Evolutionary conservation across 768 basidiomycete genomes (phyloP), one percentile per base, ranked within the genome.

Genomic region (Russula sp.): DNA sequence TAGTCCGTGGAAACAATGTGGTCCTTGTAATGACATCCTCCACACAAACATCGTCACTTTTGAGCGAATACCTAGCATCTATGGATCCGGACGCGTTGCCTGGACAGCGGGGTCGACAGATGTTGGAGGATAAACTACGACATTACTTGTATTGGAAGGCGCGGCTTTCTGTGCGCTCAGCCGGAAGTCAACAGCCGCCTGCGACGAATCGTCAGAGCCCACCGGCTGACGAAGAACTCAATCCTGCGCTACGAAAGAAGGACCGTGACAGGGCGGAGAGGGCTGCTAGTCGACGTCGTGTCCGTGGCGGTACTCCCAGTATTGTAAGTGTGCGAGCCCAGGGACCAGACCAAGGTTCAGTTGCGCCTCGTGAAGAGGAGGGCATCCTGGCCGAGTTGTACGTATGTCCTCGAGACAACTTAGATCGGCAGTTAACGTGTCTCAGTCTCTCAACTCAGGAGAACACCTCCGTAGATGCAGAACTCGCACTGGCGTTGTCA

Each of bases 11-110:
- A 3, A 82, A 81, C 20, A 87, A 98, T 67, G 83, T 83, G 2
- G 81, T 95, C 9, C 82, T 98, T 34, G 78, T 98, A 59, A 96
- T 99, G 94, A 83, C 88, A 3, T 84, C 87, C 0, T 93, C 93
- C 0, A 79, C 86, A 18, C 80, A 85, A 39, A 88, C 88, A 0
- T 88, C 87, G 67, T 78, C 79, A 20, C 79, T 89, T 47, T 75
- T 98, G 22, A 83, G 83, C 2, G 87, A 94, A 63, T 98, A 90
- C 73, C 79, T 98, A 7, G 81, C 85, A 0, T 75, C 76, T 0
- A 83, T 88, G 77, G 77, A 89, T 61, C 70, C 77, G 3, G 74
- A 78, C 46, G 81, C 82, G 0, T 80, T 81, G 4, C 78, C 77
- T 29, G 90, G 88, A 2, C 67, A 75, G 56, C 84, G 83, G 61